These are phyloP conservation scores for Coemansia sp. DNA, from an alignment of 192 early-diverging fungal genomes.

Conservation along the genomic window DNA sequence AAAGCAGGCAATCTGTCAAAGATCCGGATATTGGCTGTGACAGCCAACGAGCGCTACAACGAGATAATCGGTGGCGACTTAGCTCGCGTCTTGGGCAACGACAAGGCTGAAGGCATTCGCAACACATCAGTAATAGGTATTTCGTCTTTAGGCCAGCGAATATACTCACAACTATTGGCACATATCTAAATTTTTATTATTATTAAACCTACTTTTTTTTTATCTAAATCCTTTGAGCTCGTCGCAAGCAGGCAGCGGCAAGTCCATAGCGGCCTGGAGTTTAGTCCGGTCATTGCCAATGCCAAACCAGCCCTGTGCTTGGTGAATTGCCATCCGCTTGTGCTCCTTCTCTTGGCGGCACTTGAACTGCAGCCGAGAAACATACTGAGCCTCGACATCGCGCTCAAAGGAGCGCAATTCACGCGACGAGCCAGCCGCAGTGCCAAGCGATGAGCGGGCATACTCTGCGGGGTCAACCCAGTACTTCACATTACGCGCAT, in stretches of 20 bases:
- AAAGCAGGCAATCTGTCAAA: not conserved
- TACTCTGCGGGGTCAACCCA: slow-evolving; percentile 73
- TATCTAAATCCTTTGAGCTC: slow-evolving; percentile 61
- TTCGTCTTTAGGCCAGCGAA: not conserved
- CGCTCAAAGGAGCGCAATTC: slow-evolving; percentile 69
- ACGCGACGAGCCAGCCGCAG: slow-evolving; percentile 38
- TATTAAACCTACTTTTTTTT: not conserved
- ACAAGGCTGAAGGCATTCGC: not conserved
- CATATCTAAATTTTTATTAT: not conserved
- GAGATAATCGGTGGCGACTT: not conserved
- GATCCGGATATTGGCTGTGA: slow-evolving; percentile 18
- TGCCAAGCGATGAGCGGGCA: slow-evolving; percentile 27
- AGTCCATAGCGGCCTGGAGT: slow-evolving; percentile 66
- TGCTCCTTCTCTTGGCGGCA: slow-evolving; percentile 71
- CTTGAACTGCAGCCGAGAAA: slow-evolving; percentile 61
- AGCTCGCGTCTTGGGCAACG: not conserved
- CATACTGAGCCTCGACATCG: slow-evolving; percentile 70
- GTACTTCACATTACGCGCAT: slow-evolving; percentile 67
- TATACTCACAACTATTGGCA: not conserved
- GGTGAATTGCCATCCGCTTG: slow-evolving; percentile 57
- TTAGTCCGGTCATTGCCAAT: slow-evolving; percentile 63
- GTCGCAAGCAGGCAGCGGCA: slow-evolving; percentile 71
- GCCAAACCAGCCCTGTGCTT: slow-evolving; percentile 72
- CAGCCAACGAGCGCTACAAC: not conserved
- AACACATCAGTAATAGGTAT: not conserved